These are phyloP conservation scores for Aspergillus brunneoviolaceus DNA, from an alignment of 2,329 filamentous ascomycete genomes.

Conservation along the genomic window DNA sequence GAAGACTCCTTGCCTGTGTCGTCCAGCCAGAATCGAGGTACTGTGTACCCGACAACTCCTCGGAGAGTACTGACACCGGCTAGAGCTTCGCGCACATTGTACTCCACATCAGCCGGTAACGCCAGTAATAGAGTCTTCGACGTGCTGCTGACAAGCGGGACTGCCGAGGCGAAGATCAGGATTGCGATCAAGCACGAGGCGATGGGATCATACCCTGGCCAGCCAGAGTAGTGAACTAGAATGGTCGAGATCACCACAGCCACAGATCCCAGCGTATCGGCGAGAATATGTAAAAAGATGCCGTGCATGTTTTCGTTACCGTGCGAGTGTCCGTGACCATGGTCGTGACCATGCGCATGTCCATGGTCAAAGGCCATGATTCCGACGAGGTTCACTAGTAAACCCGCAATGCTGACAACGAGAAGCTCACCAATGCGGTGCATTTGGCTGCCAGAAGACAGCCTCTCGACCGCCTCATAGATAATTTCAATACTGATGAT, in stretches of 20 bases:
- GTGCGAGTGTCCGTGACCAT: constrained; percentile 54
- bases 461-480: constrained; percentile 85
- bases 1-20: constrained; percentile 54
- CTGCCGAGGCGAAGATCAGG: constrained; percentile 87
- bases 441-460: constrained; percentile 80
- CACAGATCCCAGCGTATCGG: constrained; percentile 89
- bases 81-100: constrained; percentile 80
- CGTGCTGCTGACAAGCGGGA: constrained; percentile 81
- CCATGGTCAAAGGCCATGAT: constrained; percentile 79
- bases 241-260: constrained; percentile 91
- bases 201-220: constrained; percentile 91
- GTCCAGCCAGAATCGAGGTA: constrained; percentile 90
- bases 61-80: constrained; percentile 78
- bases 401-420: constrained; percentile 79
- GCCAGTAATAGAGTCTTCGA: constrained; percentile 81
- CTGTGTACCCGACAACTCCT: constrained; percentile 81
- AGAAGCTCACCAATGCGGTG: constrained; percentile 83
- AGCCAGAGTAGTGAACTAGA: constrained; percentile 81
- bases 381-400: constrained; percentile 88
- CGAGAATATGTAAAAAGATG: constrained; percentile 92
- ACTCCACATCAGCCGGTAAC: constrained; percentile 81
- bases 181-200: constrained; percentile 92
- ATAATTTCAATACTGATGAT: constrained; percentile 95
- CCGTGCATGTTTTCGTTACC: constrained; percentile 98
- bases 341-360: constrained; percentile 50